A percentile compares a stretch with the other conserved stretches of the same genome.
Conservation (phyloP, 73 alveolate species). For the Symbiodinium natans region DNA sequence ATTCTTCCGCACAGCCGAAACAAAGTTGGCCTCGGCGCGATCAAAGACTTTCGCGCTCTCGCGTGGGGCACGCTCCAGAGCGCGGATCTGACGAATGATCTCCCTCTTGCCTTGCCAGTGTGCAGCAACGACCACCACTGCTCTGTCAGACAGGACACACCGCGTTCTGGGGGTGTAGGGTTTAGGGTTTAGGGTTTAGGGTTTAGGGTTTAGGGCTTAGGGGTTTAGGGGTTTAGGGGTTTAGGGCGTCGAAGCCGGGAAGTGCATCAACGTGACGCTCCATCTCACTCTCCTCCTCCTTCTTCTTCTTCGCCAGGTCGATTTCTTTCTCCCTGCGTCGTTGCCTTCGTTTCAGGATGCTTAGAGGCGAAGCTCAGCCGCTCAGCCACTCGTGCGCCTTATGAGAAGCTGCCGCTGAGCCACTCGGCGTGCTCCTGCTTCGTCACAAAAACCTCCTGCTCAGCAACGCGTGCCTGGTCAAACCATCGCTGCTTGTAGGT, state of each 20-base stretch:
- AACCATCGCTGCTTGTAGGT: too few species aligned
- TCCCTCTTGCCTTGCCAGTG: slow-evolving; percentile 31
- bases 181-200: too few species aligned
- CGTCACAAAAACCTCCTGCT: slow-evolving; percentile 53
- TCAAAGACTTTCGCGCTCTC: slow-evolving; percentile 80
- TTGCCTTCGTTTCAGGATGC: slow-evolving; percentile 41
- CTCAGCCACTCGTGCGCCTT: too few species aligned
- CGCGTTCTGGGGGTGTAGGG: not conserved
- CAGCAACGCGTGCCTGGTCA: slow-evolving; percentile 80
- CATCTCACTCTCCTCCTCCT: slow-evolving; percentile 76
- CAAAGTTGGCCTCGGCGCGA: slow-evolving; percentile 63
- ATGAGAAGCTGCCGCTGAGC: slow-evolving; percentile 8
- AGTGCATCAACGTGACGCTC: not conserved
- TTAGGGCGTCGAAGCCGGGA: not conserved
- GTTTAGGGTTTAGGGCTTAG: too few species aligned
- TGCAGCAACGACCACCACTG: too few species aligned
- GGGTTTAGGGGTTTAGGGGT: too few species aligned
- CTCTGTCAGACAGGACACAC: too few species aligned
- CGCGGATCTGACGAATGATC: slow-evolving; percentile 79
- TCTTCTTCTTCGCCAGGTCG: slow-evolving; percentile 25
- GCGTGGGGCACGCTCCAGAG: slow-evolving; percentile 72
- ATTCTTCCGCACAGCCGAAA: too few species aligned
- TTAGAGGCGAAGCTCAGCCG: too few species aligned
- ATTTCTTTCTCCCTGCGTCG: slow-evolving; percentile 77
- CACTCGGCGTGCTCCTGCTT: slow-evolving; percentile 75